Base-by-base conservation (phyloP, 495 filamentous ascomycete genomes). In the Penicillium paradoxum region DNA sequence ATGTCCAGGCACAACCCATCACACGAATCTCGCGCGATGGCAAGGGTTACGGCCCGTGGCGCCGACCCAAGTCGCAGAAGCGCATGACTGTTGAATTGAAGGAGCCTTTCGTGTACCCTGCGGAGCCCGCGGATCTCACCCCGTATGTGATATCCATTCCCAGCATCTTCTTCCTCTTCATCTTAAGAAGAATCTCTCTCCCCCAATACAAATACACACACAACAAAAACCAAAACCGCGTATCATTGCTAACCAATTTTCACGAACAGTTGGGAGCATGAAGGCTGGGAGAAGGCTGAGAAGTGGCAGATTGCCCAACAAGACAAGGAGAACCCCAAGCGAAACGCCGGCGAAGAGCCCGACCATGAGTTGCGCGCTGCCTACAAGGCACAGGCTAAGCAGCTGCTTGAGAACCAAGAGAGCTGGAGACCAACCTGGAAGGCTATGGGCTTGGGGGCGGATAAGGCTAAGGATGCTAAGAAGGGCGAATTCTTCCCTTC, bases 11-110 rank as follows among this genome's bases (percentile, higher is more conserved):
- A 64, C 76, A 79, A 59, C 79, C 77, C 43, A 75, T 88, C 25
- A 68, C 68, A 46, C 78, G 73, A 11, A 40, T 69, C 9, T 57
- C 56, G 15, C 58, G 61, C 45, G 47, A 55, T 72, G 45, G 73
- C 72, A 43, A 78, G 74, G 54, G 71, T 7, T 65, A 72, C 13
- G 70, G 66, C 48, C 59, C 67, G 38, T 59, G 70, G 56, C 71
- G 81, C 41, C 79, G 90, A 21, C 86, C 88, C 22, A 70, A 75
- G 50, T 74, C 82, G 30, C 77, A 84, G 56, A 97, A 97, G 82
- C 87, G 81, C 68, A 97, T 97, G 91, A 90, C 86, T 24, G 88
- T 91, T 42, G 86, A 95, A 75, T 79, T 97, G 74, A 79, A 74
- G 30, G 68, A 82, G 76, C 88, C 90, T 33, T 96, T 97, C 77